phyloP scores from a whole-genome alignment of 352 stramenopile genomes.

The Phytophthora sansomeana region DNA sequence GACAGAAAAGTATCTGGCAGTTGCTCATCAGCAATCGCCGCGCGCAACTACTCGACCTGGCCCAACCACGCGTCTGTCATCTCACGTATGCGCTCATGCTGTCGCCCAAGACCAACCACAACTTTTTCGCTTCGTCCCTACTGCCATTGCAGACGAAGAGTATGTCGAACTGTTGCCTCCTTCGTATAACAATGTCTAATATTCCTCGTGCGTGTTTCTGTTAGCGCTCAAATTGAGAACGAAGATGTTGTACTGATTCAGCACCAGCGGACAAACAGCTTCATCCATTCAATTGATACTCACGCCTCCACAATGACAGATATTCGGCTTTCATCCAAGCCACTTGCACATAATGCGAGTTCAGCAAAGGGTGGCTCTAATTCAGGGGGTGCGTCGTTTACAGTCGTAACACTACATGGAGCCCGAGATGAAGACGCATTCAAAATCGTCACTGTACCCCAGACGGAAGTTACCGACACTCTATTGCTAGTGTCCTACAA shows the following conservation, averaged over 20 bases:
- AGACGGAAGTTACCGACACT: slow-evolving; percentile 63
- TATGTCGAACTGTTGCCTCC: slow-evolving; percentile 29
- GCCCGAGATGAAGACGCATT: slow-evolving; percentile 78
- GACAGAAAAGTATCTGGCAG: slow-evolving; percentile 63
- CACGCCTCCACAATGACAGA: slow-evolving; percentile 72
- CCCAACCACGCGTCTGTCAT: slow-evolving; percentile 15
- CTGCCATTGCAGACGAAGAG: slow-evolving; percentile 60
- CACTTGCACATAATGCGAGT: slow-evolving; percentile 42
- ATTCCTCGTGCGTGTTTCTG: not conserved
- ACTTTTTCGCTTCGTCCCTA: slow-evolving; percentile 66
- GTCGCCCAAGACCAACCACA: slow-evolving; percentile 54
- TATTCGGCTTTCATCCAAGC: slow-evolving; percentile 68
- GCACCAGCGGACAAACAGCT: slow-evolving; percentile 53
- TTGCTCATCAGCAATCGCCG: slow-evolving; percentile 40
- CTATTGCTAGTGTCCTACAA: slow-evolving; percentile 74
- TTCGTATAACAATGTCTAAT: not conserved
- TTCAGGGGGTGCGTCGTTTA: slow-evolving; percentile 43
- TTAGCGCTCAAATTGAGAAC: slow-evolving; percentile 54
- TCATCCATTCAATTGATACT: slow-evolving; percentile 73
- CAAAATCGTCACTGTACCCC: slow-evolving; percentile 56
- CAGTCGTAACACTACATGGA: slow-evolving; percentile 54
- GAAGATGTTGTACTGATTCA: slow-evolving; percentile 70
- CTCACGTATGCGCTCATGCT: slow-evolving; percentile 39
- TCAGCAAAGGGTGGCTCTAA: slow-evolving; percentile 26
- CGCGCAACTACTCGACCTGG: slow-evolving; percentile 19